Evolutionary conservation across 495 filamentous ascomycete species (phyloP).

Genomic region (Penicillium riverlandense): DNA sequence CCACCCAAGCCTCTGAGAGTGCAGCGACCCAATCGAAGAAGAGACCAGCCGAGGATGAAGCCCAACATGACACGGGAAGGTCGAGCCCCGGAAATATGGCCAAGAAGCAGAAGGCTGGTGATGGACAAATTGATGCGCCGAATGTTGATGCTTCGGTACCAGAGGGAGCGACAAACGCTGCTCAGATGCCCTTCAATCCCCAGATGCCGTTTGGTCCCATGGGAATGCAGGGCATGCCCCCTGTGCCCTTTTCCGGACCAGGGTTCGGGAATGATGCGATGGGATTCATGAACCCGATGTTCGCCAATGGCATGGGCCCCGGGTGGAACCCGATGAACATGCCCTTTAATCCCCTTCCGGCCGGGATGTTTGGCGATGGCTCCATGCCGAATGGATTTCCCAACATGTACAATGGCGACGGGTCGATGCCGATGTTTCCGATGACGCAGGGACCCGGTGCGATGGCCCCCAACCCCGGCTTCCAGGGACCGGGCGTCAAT

Average conservation of each 20-base stretch:
- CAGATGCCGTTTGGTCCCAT: conserved; percentile 29
- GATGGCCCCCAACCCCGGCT: conserved; percentile 23
- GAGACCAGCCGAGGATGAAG: conserved; percentile 69
- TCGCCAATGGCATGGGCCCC: conserved; percentile 35
- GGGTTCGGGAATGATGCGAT: conserved; percentile 34
- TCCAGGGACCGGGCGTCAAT: conserved; percentile 29
- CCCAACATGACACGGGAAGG: conserved; percentile 13
- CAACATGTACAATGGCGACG: conserved; percentile 38
- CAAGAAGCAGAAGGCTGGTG: conserved; percentile 31
- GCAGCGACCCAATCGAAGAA: conserved; percentile 51
- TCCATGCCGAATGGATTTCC: conserved; percentile 21
- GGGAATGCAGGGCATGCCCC: conserved; percentile 27
- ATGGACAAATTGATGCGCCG: conserved; percentile 6
- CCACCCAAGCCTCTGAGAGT: conserved; percentile 26
- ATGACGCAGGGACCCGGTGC: conserved; percentile 23
- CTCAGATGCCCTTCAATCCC: conserved; percentile 21
- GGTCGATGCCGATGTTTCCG: conserved; percentile 30
- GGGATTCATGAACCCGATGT: conserved; percentile 52
- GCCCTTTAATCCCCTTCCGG: conserved; percentile 28
- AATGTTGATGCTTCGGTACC: not conserved
- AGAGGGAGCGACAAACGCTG: conserved; percentile 13
- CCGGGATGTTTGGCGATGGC: conserved; percentile 42
- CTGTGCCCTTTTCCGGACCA: conserved; percentile 36
- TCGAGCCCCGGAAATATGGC: conserved; percentile 10
- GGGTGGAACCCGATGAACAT: conserved; percentile 47